Evolutionary conservation across 169 alveolate genomes (phyloP).

Genomic region (Eimeria necatrix): DNA sequence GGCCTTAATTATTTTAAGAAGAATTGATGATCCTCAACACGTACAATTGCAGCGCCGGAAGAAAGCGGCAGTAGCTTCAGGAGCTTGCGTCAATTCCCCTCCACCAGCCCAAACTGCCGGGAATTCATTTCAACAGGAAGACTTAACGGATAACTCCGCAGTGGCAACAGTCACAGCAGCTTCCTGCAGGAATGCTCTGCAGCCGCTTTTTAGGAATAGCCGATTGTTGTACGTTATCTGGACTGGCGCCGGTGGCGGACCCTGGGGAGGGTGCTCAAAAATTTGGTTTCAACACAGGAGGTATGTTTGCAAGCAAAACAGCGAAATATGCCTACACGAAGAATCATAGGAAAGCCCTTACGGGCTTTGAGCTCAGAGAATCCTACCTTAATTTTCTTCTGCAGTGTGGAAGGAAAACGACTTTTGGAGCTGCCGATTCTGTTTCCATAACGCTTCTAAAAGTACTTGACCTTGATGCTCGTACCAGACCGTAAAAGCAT

Average conservation of each 20-base stretch:
- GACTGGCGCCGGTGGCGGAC: constrained; percentile 68
- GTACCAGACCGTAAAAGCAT: too few relatives aligned
- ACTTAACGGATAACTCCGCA: background rate
- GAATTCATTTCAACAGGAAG: constrained; percentile 14
- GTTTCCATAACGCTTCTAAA: too few relatives aligned
- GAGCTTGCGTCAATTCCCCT: constrained; percentile 29
- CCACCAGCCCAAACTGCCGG: constrained; percentile 38
- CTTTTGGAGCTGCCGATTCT: background rate
- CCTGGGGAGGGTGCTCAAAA: constrained; percentile 70
- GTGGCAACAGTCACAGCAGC: background rate
- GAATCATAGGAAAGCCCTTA: background rate
- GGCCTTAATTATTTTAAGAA: constrained; percentile 63
- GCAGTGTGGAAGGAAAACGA: background rate
- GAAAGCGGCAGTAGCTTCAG: constrained; percentile 36
- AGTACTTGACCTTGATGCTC: too few relatives aligned
- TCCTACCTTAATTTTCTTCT: background rate
- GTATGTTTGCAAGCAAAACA: background rate
- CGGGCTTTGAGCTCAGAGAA: too few relatives aligned
- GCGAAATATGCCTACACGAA: background rate
- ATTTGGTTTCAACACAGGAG: constrained; percentile 65
- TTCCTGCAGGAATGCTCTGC: background rate
- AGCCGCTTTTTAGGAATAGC: constrained; percentile 25
- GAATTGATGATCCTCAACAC: constrained; percentile 66
- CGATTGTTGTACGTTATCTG: constrained; percentile 70
- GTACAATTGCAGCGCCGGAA: constrained; percentile 76